Evolutionary conservation across 2,329 filamentous ascomycete genomes (phyloP), one percentile per base, ranked within the genome.

Genomic region (Cytospora paraplurivora): DNA sequence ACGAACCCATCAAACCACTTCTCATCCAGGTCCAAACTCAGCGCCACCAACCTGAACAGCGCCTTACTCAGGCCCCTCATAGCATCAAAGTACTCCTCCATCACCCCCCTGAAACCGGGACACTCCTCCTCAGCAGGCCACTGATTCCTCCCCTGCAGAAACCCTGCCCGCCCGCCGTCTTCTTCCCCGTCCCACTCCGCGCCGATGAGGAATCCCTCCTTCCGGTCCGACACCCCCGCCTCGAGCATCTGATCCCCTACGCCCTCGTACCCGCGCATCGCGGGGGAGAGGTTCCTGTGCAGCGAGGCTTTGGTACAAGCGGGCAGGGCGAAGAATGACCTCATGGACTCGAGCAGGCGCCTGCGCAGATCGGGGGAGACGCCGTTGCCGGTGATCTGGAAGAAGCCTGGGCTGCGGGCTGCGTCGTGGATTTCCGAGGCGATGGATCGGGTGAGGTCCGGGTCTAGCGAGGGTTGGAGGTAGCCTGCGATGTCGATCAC

Each of bases 341-440:
- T 19, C 44, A 12, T 61, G 7, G 66, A 66, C 49, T 65, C 58
- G 33, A 51, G 51, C 47, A 66, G 68, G 13, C 64, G 7, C 60
- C 59, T 13, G 69, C 64, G 33, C 75, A 76, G 7, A 64, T 69
- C 32, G 71, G 67, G 19, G 0, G 72, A 56, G n/a, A 79, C 76
- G 0, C 76, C 76, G 68, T 80, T 77, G 51, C 80, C 78, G 63
- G 75, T 76, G 62, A 81, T 72, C 65, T 81, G 81, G 68, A 81
- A 81, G 68, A 81, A 81, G 0, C 79, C 79, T 0, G 74, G 80
- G 49, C 75, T 77, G 27, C 77, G 70, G 8, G 77, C 75, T 0
- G 79, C 78, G 7, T 71, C 67, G 56, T 73, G 73, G 8, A 82
- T 75, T 4, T 47, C 7, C 5, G 11, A 19, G 15, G 62, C 58